Evolutionary conservation across 768 basidiomycete species (phyloP).

Genomic region (Ramaria sp.): DNA sequence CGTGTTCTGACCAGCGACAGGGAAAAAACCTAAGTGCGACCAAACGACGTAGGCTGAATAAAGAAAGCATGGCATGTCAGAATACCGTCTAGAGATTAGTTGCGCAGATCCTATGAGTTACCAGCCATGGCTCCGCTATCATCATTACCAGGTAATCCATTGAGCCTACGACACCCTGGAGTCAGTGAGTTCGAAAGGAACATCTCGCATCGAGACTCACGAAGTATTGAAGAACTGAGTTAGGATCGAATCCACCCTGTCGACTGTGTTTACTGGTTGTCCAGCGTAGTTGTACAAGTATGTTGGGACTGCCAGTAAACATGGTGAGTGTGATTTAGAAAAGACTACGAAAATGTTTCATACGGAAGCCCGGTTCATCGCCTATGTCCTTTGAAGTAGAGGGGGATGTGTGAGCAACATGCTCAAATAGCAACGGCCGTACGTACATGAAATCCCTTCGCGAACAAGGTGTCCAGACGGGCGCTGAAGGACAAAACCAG

Average conservation of each 20-base stretch:
- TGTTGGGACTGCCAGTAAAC: slow-evolving; percentile 2
- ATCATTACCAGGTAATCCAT: slow-evolving; percentile 14
- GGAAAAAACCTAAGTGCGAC: slow-evolving; percentile 12
- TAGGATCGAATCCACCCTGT: slow-evolving; percentile 11
- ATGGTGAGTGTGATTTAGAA: neutral
- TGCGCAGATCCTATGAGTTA: neutral
- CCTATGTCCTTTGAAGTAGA: neutral
- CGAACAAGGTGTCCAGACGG: slow-evolving; percentile 13
- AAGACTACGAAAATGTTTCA: neutral
- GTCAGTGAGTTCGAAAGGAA: neutral
- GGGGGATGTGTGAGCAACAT: neutral
- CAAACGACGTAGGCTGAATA: slow-evolving; percentile 11
- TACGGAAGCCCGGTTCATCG: slow-evolving; percentile 10
- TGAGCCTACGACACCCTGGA: neutral
- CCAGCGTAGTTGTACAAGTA: slow-evolving; percentile 14
- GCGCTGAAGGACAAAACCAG: neutral
- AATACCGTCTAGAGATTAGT: neutral
- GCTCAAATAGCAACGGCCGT: neutral
- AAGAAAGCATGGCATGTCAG: neutral
- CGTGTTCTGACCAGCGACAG: slow-evolving; percentile 11
- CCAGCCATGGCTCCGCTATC: slow-evolving; percentile 10
- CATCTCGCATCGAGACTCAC: neutral
- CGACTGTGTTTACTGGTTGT: slow-evolving; percentile 13
- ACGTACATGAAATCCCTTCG: slow-evolving; percentile 6
- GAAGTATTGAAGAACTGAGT: slow-evolving; percentile 4